These are phyloP conservation scores for Suhomyces emberorum DNA, from an alignment of 805 yeast species.

Conservation along the genomic window DNA sequence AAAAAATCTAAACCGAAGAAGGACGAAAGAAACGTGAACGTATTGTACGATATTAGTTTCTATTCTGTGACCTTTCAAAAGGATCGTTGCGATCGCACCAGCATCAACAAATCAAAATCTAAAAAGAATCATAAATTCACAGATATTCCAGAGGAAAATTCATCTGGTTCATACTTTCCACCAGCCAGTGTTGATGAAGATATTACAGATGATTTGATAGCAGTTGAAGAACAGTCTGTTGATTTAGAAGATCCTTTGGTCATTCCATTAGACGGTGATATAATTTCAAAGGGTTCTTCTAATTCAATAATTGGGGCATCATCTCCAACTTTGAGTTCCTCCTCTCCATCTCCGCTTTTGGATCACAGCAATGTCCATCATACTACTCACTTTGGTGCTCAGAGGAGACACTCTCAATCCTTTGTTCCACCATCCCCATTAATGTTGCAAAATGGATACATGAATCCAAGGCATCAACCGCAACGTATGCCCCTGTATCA, in stretches of 20 bases:
- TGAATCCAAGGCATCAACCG: not conserved
- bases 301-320: constrained; percentile 5
- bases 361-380: not conserved
- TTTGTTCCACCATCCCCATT: constrained; percentile 2
- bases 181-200: not conserved
- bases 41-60: constrained; percentile 14
- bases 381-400: not conserved
- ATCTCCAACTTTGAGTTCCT: constrained; percentile 5
- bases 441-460: constrained; percentile 3
- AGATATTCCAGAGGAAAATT: constrained; percentile 2
- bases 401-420: not conserved
- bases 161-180: not conserved
- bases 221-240: not conserved
- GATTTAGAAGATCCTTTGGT: constrained; percentile 4
- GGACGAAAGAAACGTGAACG: constrained; percentile 13
- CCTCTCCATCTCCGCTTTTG: constrained; percentile 4
- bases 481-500: not conserved
- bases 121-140: not conserved
- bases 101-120: constrained; percentile 3
- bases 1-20: constrained; percentile 1
- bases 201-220: not conserved
- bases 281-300: not conserved
- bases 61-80: constrained; percentile 23
- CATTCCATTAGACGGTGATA: constrained; percentile 1
- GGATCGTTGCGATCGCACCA: constrained; percentile 39